Conservation (phyloP, 208 protist species). For the Leishmania guyanensis region DNA sequence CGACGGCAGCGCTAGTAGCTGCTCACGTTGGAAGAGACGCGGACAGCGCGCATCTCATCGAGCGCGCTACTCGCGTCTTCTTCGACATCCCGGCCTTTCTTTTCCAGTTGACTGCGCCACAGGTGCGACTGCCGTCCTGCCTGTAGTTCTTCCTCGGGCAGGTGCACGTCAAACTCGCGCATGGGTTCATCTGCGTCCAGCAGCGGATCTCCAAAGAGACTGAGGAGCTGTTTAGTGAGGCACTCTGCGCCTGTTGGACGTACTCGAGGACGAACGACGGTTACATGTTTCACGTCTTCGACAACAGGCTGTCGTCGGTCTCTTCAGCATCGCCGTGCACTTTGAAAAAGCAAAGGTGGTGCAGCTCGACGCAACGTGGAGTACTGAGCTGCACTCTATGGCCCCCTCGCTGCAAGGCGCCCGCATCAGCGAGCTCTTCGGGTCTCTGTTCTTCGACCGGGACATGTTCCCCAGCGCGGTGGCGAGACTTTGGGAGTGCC, state of each 20-base stretch:
- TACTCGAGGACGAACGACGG: conserved; percentile 24
- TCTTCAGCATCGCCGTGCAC: conserved; percentile 42
- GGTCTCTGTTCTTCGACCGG: conserved; percentile 45
- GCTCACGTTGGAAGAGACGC: conserved; percentile 2
- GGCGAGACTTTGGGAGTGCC: conserved; percentile 46
- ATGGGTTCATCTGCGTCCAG: conserved; percentile 26
- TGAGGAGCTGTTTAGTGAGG: conserved; percentile 28
- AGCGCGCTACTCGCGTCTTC: conserved; percentile 26
- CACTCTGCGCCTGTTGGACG: conserved; percentile 37
- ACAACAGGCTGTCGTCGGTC: conserved; percentile 38
- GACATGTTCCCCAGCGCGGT: conserved; percentile 38
- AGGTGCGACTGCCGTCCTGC: conserved; percentile 23
- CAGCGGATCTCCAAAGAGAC: conserved; percentile 26
- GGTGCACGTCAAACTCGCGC: conserved; percentile 18
- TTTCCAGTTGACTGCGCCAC: conserved; percentile 1
- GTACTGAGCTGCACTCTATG: conserved; percentile 28
- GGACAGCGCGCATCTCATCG: conserved; percentile 25
- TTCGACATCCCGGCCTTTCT: conserved; percentile 34
- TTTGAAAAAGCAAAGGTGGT: conserved; percentile 27
- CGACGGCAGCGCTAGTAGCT: conserved; percentile 22
- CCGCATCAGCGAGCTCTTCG: conserved; percentile 47
- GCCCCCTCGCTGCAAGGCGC: conserved; percentile 33
- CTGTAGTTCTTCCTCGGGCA: conserved; percentile 26
- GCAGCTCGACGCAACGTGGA: conserved; percentile 42
- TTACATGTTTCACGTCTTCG: conserved; percentile 29